phyloP scores from a whole-genome alignment of 768 basidiomycete genomes.

The Rhizopogon sp. region DNA sequence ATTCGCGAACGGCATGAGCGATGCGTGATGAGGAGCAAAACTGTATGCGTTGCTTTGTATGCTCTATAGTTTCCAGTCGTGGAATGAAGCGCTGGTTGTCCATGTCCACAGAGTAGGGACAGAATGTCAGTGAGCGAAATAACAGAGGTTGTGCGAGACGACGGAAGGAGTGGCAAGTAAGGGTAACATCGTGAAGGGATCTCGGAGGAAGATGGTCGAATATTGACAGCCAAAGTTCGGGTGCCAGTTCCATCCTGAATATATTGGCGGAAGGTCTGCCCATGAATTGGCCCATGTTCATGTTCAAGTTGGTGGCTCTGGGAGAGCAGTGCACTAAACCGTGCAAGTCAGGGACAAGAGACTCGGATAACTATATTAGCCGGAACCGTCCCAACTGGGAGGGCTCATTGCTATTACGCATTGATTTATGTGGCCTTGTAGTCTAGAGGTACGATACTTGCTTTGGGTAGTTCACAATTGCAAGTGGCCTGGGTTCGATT shows the following conservation, averaged over 20 bases:
- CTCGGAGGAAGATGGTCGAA: background rate
- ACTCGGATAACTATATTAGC: too few relatives aligned
- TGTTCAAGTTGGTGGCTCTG: too few relatives aligned
- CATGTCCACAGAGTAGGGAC: constrained; percentile 5
- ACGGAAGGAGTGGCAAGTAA: constrained; percentile 4
- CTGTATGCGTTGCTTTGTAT: background rate
- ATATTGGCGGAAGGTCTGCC: background rate
- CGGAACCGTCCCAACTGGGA: too few relatives aligned
- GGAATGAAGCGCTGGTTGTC: background rate
- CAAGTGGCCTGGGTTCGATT: constrained; percentile 21
- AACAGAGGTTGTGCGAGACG: constrained; percentile 2
- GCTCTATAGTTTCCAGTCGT: background rate
- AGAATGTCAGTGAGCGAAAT: constrained; percentile 4
- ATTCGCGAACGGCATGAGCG: background rate
- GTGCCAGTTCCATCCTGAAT: background rate
- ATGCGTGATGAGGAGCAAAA: constrained; percentile 4
- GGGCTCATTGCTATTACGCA: too few relatives aligned
- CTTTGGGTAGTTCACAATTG: constrained; percentile 22
- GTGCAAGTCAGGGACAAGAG: too few relatives aligned
- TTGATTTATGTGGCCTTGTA: constrained; percentile 17
- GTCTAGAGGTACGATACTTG: constrained; percentile 36
- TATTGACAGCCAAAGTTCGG: constrained; percentile 2
- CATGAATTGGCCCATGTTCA: background rate
- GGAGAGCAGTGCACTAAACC: too few relatives aligned
- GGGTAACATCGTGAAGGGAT: background rate